Evolutionary conservation across 75 land plant genomes (phyloP), one percentile per base, ranked within the genome.

Genomic region (Picea glauca): DNA sequence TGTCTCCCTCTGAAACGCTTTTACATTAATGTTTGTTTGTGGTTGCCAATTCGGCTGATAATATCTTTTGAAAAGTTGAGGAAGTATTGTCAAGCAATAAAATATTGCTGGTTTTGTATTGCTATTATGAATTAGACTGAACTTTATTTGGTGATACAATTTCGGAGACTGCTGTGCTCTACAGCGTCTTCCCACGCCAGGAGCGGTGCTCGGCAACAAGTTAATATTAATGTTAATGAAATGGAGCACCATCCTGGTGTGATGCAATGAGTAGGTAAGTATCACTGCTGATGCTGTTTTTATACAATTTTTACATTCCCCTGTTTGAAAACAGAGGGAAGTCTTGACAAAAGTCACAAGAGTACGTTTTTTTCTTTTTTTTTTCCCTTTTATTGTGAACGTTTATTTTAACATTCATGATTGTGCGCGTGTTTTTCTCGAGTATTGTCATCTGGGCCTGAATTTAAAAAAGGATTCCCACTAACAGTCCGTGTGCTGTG

Each of bases 241-340:
- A 5, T 67, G 40, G 56, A 81, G 82, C 74, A 74, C 82, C 80
- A 56, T 79, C 80, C 82, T 81, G 82, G 82, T 78, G 59, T 79
- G 82, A 56, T 78, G 82, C 43, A 58, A 12, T 26, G 35, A 81
- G 40, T 18, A 70, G 72, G 82, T 81, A 57, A 81, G 82, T 60
- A 35, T 60, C 54, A 58, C 59, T 80, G 72, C 43, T 67, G 18
- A 68, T 35, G 40, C 72, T 17, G 50, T 20, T 70, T 20, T 21
- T 40, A 20, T 33, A 61, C 46, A 50, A 40, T 5, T 58, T 17
- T 26, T 76, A 13, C 23, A 17, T 60, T 23, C 50, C 46, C 72
- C 35, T 40, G 26, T 40, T 77, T 43, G 17, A 32, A 20, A 8
- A 66, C 50, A 20, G 74, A 20, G 23, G 23, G 46, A 43, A 70